A percentile compares a stretch with the other conserved stretches of the same genome.
Conservation (phyloP, 2,329 filamentous ascomycete species). For the Aureobasidium namibiae region DNA sequence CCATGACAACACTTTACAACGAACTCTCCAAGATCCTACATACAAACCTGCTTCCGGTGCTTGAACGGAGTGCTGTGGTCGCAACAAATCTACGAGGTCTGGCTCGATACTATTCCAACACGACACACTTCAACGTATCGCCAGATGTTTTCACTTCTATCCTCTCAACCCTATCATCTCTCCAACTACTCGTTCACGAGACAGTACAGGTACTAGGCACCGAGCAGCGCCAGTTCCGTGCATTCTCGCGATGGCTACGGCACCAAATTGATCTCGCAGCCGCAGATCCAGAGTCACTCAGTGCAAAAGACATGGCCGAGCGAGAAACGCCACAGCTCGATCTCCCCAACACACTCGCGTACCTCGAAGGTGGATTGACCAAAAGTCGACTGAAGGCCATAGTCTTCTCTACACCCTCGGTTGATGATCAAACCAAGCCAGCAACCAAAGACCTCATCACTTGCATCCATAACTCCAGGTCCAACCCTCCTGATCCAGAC, state of each 20-base stretch:
- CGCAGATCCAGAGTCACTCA: constrained; percentile 50
- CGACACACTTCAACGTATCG: constrained; percentile 46
- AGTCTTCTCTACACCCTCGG: background rate
- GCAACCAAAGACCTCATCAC: background rate
- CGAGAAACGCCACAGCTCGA: constrained; percentile 68
- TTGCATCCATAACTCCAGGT: background rate
- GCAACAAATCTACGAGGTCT: constrained; percentile 76
- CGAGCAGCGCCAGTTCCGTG: constrained; percentile 67
- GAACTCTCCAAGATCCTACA: constrained; percentile 70
- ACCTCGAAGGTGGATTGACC: constrained; percentile 64
- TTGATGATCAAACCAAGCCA: background rate
- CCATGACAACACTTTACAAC: constrained; percentile 68
- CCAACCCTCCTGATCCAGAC: background rate
- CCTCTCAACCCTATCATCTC: constrained; percentile 62
- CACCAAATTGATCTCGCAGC: constrained; percentile 73
- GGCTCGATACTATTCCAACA: constrained; percentile 68
- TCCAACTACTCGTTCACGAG: constrained; percentile 68
- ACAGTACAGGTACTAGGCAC: constrained; percentile 63
- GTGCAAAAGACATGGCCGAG: constrained; percentile 63
- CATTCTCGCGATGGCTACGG: constrained; percentile 77
- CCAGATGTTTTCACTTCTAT: constrained; percentile 32
- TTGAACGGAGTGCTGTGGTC: constrained; percentile 75
- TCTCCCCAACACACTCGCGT: constrained; percentile 61
- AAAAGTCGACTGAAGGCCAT: constrained; percentile 49
- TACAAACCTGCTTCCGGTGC: constrained; percentile 78